Evolutionary conservation across 352 stramenopile genomes (phyloP).

Genomic region (Globisporangium paddicum): DNA sequence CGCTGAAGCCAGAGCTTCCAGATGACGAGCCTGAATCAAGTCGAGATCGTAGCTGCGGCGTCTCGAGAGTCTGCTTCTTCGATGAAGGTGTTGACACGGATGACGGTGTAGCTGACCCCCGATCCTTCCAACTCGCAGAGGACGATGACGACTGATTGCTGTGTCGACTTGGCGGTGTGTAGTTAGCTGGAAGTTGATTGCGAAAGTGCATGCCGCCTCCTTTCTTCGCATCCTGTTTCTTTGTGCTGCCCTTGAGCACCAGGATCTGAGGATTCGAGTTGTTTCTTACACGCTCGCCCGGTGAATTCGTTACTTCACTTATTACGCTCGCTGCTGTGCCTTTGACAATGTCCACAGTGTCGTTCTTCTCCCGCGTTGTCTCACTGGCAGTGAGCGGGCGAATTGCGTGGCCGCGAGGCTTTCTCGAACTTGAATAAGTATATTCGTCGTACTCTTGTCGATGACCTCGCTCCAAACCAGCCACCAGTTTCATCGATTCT

Average conservation of each 20-base stretch:
- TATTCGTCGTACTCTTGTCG: conserved; percentile 15
- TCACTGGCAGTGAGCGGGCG: background rate
- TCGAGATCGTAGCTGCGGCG: background rate
- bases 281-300: background rate
- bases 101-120: conserved; percentile 9
- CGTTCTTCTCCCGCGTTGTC: background rate
- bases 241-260: conserved; percentile 29
- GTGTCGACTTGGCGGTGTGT: conserved; percentile 29
- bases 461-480: conserved; percentile 31
- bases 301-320: conserved; percentile 11
- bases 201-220: conserved; percentile 68
- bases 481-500: conserved; percentile 55
- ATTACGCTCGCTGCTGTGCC: background rate
- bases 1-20: conserved; percentile 13
- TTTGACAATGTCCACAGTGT: background rate
- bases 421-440: background rate
- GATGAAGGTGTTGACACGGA: conserved; percentile 18
- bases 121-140: conserved; percentile 10
- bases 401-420: background rate
- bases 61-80: conserved; percentile 3
- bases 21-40: conserved; percentile 12
- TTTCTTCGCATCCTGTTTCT: conserved; percentile 15
- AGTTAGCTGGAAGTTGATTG: conserved; percentile 65
- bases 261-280: conserved; percentile 7
- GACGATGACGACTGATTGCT: conserved; percentile 12